Conservation (phyloP, 169 alveolate species). For the Toxoplasma gondii region DNA sequence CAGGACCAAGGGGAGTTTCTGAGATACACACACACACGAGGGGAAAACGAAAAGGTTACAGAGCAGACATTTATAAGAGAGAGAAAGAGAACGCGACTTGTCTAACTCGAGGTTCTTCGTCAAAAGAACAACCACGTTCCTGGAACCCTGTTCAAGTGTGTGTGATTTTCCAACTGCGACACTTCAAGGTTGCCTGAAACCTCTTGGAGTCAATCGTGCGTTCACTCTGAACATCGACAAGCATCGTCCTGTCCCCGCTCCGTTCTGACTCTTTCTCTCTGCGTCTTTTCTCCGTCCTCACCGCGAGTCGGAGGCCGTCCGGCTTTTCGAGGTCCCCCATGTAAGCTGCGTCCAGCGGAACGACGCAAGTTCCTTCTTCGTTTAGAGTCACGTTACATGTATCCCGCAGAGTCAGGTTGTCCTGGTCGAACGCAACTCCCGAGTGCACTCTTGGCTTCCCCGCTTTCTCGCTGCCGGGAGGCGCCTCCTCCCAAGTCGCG, state of each 20-base stretch:
- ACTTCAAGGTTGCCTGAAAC: no score
- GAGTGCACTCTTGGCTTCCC: neutral
- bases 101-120: no score
- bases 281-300: neutral
- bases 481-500: neutral
- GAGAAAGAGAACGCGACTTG: no score
- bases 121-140: no score
- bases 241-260: neutral
- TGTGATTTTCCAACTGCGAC: no score
- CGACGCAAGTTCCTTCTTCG: neutral
- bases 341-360: neutral
- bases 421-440: neutral
- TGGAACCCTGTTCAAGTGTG: no score
- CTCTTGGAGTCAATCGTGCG: no score
- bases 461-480: neutral
- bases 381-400: constrained; percentile 29
- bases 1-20: neutral
- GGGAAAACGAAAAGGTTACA: no score
- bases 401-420: constrained; percentile 14
- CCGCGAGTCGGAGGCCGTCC: neutral
- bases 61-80: no score
- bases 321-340: neutral
- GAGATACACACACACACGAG: neutral
- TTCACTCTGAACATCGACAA: no score
- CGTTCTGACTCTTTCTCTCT: neutral